A percentile compares a stretch with the other conserved stretches of the same genome.
These are phyloP conservation scores for Cercospora beticola DNA, from an alignment of 2,329 filamentous ascomycete species.

Conservation along the genomic window DNA sequence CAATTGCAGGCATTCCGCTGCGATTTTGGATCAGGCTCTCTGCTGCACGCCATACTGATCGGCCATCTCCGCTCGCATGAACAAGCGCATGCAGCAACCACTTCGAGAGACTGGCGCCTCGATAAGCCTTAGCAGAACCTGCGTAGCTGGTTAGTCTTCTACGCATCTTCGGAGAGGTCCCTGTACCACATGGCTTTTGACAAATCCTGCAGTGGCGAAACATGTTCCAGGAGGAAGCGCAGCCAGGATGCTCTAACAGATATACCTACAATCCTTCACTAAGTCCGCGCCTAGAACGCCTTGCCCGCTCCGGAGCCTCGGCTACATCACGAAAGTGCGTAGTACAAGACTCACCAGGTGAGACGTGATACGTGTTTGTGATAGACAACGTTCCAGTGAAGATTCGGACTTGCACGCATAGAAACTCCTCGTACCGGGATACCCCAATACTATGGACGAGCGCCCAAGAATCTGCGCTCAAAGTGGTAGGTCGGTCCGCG, in stretches of 20 bases:
- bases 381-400: background rate
- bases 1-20: background rate
- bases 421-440: background rate
- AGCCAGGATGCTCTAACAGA: background rate
- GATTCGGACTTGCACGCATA: background rate
- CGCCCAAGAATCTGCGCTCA: background rate
- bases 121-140: background rate
- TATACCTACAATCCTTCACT: background rate
- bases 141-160: background rate
- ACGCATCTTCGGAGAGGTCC: background rate
- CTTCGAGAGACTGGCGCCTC: background rate
- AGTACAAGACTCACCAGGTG: background rate
- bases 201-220: background rate
- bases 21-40: background rate
- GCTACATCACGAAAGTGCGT: background rate
- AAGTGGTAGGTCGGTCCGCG: background rate
- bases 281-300: background rate
- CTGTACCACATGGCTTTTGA: background rate
- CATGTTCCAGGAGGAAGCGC: background rate
- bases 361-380: background rate
- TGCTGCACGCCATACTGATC: background rate
- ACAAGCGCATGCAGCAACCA: background rate
- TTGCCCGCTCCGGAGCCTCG: background rate
- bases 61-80: background rate
- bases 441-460: background rate